Base-by-base conservation (phyloP, 2,329 filamentous ascomycete genomes). In the Chrysosporium queenslandicum region DNA sequence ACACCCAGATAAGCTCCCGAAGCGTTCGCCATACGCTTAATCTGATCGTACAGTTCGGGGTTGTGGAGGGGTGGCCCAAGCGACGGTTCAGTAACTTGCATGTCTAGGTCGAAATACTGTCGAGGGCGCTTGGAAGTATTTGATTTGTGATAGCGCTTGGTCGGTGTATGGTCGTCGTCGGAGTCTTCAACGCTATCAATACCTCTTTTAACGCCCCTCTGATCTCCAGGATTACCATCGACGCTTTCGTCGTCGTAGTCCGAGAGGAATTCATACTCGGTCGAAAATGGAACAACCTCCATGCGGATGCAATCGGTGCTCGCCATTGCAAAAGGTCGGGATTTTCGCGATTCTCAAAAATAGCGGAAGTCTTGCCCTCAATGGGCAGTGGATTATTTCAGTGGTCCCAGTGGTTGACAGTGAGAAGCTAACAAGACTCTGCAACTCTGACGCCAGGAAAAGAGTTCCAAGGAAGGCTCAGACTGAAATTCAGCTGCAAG, bases 41-140 rank as follows among this genome's bases (percentile, higher is more conserved):
- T 52, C 45, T 32, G 29, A 14, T 54, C 52, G 37, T 52, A 56
- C 14, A 56, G 42, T 27, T 54, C 54, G 11, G 54, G 54, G 40
- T 53, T 20, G 50, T 56, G 54, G 20, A 48, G 29, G 12, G 47
- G 48, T 16, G 37, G 42, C 6, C 48, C 54, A 18, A 4, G 37
- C 18, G n/a, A 36, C 5, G 41, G 40, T 8, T 47, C 21, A 3
- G 49, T 51, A 4, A 37, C 40, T 11, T 39, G 49, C 18, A 51
- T 51, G 4, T 51, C 49, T 7, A 51, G 40, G 8, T 51, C 39
- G 30, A 36, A 45, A 45, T 51, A 14, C 20, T 34, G 18, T n/a
- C 49, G 49, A 6, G 21, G 40, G 14, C 49, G 49, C 29, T 51
- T 50, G 16, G 37, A 29, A 5, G 12, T 2, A 8, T 43, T 51